Conservation (phyloP, 1,284 basidiomycete genomes). For the Microbotryum saponariae region DNA sequence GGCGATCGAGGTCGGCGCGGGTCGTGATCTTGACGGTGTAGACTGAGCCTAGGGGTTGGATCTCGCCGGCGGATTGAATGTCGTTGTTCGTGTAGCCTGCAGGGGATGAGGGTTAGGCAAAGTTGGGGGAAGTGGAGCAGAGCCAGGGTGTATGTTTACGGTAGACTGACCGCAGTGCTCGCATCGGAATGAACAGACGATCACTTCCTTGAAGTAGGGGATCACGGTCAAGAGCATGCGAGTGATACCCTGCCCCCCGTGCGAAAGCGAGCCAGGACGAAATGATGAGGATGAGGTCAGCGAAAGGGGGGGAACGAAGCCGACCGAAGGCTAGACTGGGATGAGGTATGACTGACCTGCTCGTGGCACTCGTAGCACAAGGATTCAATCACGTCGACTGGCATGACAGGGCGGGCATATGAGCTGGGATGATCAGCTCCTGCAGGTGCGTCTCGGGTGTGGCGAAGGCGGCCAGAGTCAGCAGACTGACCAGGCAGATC, state of each 20-base stretch:
- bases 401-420: too few species aligned
- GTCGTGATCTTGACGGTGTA: slow-evolving; percentile 77
- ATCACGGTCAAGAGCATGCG: slow-evolving; percentile 88
- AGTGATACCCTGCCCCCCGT: slow-evolving; percentile 63
- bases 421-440: too few species aligned
- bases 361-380: slow-evolving; percentile 90
- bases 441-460: background rate
- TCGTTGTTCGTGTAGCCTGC: slow-evolving; percentile 67
- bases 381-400: slow-evolving; percentile 54
- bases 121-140: background rate
- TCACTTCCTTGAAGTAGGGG: slow-evolving; percentile 91
- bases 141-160: background rate
- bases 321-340: slow-evolving; percentile 5
- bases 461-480: background rate
- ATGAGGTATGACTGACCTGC: slow-evolving; percentile 53
- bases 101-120: background rate
- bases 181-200: slow-evolving; percentile 93
- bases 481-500: slow-evolving; percentile 17
- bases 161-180: slow-evolving; percentile 69
- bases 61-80: slow-evolving; percentile 81
- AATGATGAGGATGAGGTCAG: background rate
- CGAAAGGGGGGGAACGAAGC: slow-evolving; percentile 27
- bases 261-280: background rate
- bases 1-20: slow-evolving; percentile 76
- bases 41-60: slow-evolving; percentile 54